phyloP scores from a whole-genome alignment of 2,329 filamentous ascomycete species.

The Rhynchosporium graminicola region DNA sequence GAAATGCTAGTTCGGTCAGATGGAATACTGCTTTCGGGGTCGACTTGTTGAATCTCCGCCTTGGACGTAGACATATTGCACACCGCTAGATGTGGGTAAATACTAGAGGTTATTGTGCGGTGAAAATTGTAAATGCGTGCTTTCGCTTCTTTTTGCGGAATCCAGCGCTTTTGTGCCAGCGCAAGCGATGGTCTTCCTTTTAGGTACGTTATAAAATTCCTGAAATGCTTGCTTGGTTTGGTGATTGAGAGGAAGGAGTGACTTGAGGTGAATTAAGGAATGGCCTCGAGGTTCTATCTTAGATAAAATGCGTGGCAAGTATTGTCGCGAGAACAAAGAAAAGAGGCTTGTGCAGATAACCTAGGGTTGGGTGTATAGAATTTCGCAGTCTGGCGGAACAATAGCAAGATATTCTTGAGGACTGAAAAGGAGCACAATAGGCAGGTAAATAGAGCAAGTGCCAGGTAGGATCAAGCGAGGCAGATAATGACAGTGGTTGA shows the following conservation, averaged over 20 bases:
- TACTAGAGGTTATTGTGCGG: neutral
- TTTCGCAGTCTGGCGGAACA: constrained; percentile 4
- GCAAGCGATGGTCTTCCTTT: neutral
- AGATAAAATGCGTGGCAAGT: neutral
- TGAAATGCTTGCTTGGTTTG: constrained; percentile 1
- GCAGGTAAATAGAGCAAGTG: neutral
- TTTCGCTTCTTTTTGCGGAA: too few relatives aligned
- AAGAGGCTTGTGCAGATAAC: neutral
- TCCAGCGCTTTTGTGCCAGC: too few relatives aligned
- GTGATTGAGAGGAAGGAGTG: constrained; percentile 16
- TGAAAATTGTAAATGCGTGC: neutral
- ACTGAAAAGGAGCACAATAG: neutral
- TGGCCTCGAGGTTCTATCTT: neutral
- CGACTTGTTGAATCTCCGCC: constrained; percentile 6
- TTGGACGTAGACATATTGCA: constrained; percentile 28
- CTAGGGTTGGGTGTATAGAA: neutral
- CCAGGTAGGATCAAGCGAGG: too few relatives aligned
- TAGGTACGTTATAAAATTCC: neutral
- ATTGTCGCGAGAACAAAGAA: constrained; percentile 9
- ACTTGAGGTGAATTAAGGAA: neutral
- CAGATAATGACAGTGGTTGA: constrained; percentile 11
- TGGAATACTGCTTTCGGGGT: constrained; percentile 20
- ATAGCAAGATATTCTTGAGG: constrained; percentile 13
- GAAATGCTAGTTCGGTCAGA: constrained; percentile 29
- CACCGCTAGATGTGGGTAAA: neutral